Conservation (phyloP, 2,329 filamentous ascomycete genomes). For the Rutstroemia sp. region DNA sequence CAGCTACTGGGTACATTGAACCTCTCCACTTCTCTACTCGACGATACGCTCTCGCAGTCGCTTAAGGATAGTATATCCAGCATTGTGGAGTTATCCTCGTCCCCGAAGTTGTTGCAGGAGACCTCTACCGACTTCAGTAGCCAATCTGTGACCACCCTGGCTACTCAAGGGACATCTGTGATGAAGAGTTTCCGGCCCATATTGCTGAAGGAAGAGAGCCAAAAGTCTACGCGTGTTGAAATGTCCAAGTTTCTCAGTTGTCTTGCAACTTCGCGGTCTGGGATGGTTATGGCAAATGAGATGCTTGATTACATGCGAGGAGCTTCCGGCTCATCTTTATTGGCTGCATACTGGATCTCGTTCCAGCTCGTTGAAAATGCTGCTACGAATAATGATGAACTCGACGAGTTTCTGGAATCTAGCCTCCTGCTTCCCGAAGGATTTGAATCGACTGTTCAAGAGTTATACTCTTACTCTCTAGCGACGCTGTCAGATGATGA, state of each 20-base stretch:
- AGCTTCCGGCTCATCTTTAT: constrained; percentile 47
- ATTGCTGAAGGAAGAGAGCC: constrained; percentile 56
- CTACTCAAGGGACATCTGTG: constrained; percentile 13
- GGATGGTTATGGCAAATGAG: constrained; percentile 53
- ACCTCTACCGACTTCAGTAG: constrained; percentile 23
- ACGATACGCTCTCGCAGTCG: constrained; percentile 58
- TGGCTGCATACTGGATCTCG: constrained; percentile 75
- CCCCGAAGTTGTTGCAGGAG: constrained; percentile 20
- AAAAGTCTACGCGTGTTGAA: constrained; percentile 51
- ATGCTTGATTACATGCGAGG: constrained; percentile 58
- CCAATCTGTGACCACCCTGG: constrained; percentile 26
- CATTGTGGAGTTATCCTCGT: constrained; percentile 19
- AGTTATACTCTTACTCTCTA: constrained; percentile 57
- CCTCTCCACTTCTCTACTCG: constrained; percentile 57
- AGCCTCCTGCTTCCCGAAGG: constrained; percentile 34
- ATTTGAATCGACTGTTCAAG: constrained; percentile 45
- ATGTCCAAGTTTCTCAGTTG: constrained; percentile 50
- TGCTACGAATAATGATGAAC: constrained; percentile 41
- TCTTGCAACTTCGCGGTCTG: constrained; percentile 49
- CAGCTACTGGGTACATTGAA: constrained; percentile 56
- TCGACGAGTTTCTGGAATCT: constrained; percentile 61
- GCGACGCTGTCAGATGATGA: constrained; percentile 48
- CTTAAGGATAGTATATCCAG: constrained; percentile 65
- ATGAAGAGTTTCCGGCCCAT: constrained; percentile 48
- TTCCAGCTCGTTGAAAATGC: constrained; percentile 61